Evolutionary conservation across 1,284 basidiomycete species (phyloP).

Genomic region (Ganoderma multipileum): DNA sequence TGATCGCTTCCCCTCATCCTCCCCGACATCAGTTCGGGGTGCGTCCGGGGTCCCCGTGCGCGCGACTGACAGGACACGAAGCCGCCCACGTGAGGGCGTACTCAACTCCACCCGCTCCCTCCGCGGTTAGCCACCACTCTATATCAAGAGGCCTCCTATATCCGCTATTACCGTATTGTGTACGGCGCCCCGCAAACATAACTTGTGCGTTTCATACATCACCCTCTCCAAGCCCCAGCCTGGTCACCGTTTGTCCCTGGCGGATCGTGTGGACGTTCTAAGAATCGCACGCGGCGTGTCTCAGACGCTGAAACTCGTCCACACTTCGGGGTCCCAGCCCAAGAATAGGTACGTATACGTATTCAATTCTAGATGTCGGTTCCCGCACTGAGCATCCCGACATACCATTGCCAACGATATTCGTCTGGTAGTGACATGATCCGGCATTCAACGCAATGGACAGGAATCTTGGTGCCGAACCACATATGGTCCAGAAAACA

Average conservation of each 20-base stretch:
- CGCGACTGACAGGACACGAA: conserved; percentile 26
- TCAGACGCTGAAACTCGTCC: background rate
- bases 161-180: background rate
- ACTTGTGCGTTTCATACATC: background rate
- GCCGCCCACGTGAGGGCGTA: conserved; percentile 28
- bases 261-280: background rate
- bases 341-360: background rate
- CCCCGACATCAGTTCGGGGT: background rate
- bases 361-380: background rate
- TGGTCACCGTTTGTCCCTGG: background rate
- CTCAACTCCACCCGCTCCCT: conserved; percentile 19
- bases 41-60: conserved; percentile 26
- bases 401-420: background rate
- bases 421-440: background rate
- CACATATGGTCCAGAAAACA: background rate
- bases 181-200: background rate
- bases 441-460: background rate
- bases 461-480: background rate
- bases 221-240: too few relatives aligned
- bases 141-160: background rate
- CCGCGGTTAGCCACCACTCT: background rate
- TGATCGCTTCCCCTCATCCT: conserved; percentile 8
- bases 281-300: background rate
- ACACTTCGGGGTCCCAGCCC: background rate
- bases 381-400: background rate